Evolutionary conservation across 768 basidiomycete genomes (phyloP).

Genomic region (Amanita pallidorosea): DNA sequence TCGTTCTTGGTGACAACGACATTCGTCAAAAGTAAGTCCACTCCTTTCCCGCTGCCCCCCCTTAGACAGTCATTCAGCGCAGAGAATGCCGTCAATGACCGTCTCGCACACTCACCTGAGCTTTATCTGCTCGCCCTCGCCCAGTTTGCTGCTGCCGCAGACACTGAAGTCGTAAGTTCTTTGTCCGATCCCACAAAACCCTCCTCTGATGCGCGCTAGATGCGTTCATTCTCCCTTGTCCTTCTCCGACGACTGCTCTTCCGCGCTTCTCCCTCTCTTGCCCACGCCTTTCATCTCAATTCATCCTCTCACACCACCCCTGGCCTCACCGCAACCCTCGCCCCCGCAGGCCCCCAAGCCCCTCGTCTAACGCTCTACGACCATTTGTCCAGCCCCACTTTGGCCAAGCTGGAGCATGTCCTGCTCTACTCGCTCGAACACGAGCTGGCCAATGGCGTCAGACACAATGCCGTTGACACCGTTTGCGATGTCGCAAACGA

Average conservation of each 20-base stretch:
- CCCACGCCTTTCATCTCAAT: neutral
- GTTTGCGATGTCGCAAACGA: constrained; percentile 68
- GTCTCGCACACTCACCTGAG: constrained; percentile 69
- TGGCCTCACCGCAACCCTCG: constrained; percentile 1
- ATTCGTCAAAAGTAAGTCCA: constrained; percentile 54
- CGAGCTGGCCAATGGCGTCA: constrained; percentile 47
- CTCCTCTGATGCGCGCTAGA: constrained; percentile 50
- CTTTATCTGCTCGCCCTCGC: constrained; percentile 69
- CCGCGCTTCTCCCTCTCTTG: constrained; percentile 32
- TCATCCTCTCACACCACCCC: constrained; percentile 1
- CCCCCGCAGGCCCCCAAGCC: constrained; percentile 8
- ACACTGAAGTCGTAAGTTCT: constrained; percentile 52
- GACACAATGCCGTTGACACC: constrained; percentile 66
- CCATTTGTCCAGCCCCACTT: constrained; percentile 55
- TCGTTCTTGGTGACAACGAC: constrained; percentile 76
- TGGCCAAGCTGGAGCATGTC: constrained; percentile 60
- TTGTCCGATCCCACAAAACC: constrained; percentile 16
- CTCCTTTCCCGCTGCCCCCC: neutral
- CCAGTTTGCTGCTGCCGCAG: constrained; percentile 68
- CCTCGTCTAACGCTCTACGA: constrained; percentile 63
- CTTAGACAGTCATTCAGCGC: constrained; percentile 30
- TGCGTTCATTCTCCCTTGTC: constrained; percentile 80
- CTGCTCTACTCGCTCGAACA: constrained; percentile 60
- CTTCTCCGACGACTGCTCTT: constrained; percentile 73
- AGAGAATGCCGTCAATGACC: constrained; percentile 74